phyloP scores from a whole-genome alignment of 805 yeast species.

The Teunomyces gatunensis region DNA sequence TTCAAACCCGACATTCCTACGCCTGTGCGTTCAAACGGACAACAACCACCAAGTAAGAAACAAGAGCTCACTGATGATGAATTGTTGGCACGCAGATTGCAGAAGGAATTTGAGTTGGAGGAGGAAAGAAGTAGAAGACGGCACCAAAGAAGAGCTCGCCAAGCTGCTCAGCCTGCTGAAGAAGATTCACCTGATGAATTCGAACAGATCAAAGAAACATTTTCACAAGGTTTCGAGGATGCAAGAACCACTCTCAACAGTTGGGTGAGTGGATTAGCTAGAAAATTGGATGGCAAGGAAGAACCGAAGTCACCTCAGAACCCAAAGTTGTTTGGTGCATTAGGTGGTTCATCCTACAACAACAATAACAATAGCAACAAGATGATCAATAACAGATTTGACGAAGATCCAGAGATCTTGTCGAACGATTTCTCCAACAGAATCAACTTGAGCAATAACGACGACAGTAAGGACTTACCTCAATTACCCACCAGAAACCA shows the following conservation, averaged over 20 bases:
- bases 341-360: conserved; percentile 43
- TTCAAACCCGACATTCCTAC: conserved; percentile 52
- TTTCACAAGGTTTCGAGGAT: conserved; percentile 76
- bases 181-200: conserved; percentile 56
- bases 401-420: conserved; percentile 56
- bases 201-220: conserved; percentile 63
- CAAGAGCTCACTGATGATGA: conserved; percentile 60
- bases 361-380: conserved; percentile 6
- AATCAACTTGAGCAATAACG: conserved; percentile 43
- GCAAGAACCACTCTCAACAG: conserved; percentile 71
- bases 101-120: conserved; percentile 55
- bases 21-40: conserved; percentile 11
- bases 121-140: conserved; percentile 35
- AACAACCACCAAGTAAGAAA: conserved; percentile 15
- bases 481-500: conserved; percentile 16
- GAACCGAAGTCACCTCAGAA: conserved; percentile 13
- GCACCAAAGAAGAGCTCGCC: conserved; percentile 12
- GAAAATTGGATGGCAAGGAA: conserved; percentile 39
- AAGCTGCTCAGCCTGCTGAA: conserved; percentile 10
- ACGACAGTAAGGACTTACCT: conserved; percentile 22
- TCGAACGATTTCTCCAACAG: conserved; percentile 46
- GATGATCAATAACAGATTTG: conserved; percentile 29
- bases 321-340: conserved; percentile 44
- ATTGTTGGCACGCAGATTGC: conserved; percentile 74
- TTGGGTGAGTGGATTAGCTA: conserved; percentile 73